phyloP scores from a whole-genome alignment of 495 filamentous ascomycete genomes.

The Echria macrotheca region DNA sequence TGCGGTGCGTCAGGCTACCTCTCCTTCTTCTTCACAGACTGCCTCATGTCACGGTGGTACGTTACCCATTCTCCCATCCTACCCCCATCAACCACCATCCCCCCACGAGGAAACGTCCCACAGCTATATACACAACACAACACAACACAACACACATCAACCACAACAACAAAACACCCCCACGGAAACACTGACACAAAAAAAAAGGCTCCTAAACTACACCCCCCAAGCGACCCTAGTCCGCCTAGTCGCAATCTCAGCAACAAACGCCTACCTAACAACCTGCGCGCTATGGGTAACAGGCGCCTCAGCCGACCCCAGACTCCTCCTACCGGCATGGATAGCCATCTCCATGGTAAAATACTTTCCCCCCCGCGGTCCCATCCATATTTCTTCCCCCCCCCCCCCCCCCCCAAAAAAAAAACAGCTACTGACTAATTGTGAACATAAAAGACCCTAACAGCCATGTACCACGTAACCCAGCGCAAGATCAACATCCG shows the following conservation, averaged over 20 bases:
- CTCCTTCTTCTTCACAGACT: conserved; percentile 86
- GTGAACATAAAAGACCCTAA: conserved; percentile 54
- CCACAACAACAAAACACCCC: neutral
- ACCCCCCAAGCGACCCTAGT: conserved; percentile 80
- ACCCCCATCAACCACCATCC: neutral
- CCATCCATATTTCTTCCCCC: conserved; percentile 14
- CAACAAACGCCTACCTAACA: conserved; percentile 74
- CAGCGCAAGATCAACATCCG: conserved; percentile 77
- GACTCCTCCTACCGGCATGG: conserved; percentile 79
- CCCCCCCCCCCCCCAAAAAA: neutral
- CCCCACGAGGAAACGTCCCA: too few species aligned
- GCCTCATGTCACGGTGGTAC: conserved; percentile 88
- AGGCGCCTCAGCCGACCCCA: conserved; percentile 67
- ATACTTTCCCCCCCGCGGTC: too few species aligned
- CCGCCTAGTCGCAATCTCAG: conserved; percentile 72
- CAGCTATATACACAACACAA: too few species aligned
- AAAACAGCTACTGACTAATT: neutral
- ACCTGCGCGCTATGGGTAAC: conserved; percentile 74
- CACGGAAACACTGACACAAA: neutral
- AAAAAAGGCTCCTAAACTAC: conserved; percentile 72
- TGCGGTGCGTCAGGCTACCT: conserved; percentile 79
- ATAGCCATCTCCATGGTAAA: conserved; percentile 75
- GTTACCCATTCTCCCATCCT: neutral
- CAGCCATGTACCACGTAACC: conserved; percentile 72
- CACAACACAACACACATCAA: too few species aligned